A percentile compares a stretch with the other conserved stretches of the same genome.
phyloP scores from a whole-genome alignment of 2,329 filamentous ascomycete genomes.

The Ceratocystis diversiconidia region DNA sequence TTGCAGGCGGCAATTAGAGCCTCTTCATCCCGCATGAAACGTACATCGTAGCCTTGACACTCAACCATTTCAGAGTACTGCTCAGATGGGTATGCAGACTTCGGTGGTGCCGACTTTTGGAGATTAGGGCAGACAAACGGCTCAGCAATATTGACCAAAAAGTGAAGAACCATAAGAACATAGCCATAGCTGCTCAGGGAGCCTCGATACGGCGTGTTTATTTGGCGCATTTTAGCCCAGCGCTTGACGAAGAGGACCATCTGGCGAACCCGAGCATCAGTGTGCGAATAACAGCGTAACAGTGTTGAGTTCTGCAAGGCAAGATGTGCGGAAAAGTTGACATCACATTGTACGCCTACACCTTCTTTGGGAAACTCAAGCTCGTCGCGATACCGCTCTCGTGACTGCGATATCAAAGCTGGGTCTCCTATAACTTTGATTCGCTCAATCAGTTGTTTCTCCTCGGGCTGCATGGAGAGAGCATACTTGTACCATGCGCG shows the following conservation, averaged over 20 bases:
- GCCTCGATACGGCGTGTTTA: slow-evolving; percentile 76
- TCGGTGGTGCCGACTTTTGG: slow-evolving; percentile 41
- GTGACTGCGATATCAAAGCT: slow-evolving; percentile 30
- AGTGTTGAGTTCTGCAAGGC: slow-evolving; percentile 73
- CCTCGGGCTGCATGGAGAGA: slow-evolving; percentile 28
- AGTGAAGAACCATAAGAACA: slow-evolving; percentile 83
- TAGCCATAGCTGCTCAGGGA: slow-evolving; percentile 85
- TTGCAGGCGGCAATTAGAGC: slow-evolving; percentile 50
- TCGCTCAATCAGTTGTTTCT: slow-evolving; percentile 27
- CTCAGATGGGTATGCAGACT: slow-evolving; percentile 24
- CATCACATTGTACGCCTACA: slow-evolving; percentile 76
- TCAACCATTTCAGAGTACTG: slow-evolving; percentile 29
- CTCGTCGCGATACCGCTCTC: slow-evolving; percentile 39
- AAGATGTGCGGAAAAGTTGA: slow-evolving; percentile 79
- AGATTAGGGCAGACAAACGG: slow-evolving; percentile 79
- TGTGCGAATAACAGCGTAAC: slow-evolving; percentile 67
- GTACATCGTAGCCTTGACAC: slow-evolving; percentile 54
- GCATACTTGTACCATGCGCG: slow-evolving; percentile 21
- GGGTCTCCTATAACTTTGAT: slow-evolving; percentile 36
- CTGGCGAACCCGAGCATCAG: slow-evolving; percentile 60
- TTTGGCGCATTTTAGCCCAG: slow-evolving; percentile 73
- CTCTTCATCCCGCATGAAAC: slow-evolving; percentile 63
- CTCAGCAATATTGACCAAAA: slow-evolving; percentile 65
- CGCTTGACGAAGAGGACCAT: slow-evolving; percentile 79
- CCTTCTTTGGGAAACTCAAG: slow-evolving; percentile 67